phyloP scores from a whole-genome alignment of 2,329 filamentous ascomycete genomes.

The Ascocoryne sarcoides region DNA sequence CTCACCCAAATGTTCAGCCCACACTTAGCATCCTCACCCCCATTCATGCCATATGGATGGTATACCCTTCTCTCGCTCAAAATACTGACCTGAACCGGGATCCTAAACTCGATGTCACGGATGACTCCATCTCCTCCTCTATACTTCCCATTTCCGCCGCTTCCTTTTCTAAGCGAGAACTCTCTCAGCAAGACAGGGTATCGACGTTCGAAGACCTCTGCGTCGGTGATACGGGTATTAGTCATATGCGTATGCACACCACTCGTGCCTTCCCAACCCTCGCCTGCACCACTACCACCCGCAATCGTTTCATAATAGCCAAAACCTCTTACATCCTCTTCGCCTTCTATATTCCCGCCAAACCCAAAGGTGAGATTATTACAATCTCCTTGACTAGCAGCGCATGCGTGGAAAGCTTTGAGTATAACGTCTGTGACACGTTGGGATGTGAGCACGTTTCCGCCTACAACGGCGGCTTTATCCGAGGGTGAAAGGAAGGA shows the following conservation, averaged over 20 bases:
- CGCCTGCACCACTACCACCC: conserved; percentile 66
- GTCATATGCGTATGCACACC: conserved; percentile 67
- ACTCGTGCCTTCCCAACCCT: conserved; percentile 61
- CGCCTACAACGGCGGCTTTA: conserved; percentile 72
- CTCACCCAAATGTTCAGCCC: conserved; percentile 85
- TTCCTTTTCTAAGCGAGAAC: conserved; percentile 56
- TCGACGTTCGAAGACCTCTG: conserved; percentile 68
- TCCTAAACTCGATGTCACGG: conserved; percentile 72
- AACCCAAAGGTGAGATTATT: conserved; percentile 84
- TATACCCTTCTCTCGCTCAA: conserved; percentile 69
- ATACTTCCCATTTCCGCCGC: conserved; percentile 57
- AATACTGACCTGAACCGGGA: conserved; percentile 70
- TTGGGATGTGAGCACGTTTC: conserved; percentile 73
- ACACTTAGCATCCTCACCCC: conserved; percentile 68
- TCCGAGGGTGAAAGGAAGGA: conserved; percentile 68
- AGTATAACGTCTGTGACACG: conserved; percentile 78
- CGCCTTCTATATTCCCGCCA: conserved; percentile 53
- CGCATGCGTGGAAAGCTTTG: conserved; percentile 70
- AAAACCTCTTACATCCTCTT: conserved; percentile 62
- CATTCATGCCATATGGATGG: conserved; percentile 72
- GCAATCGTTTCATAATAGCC: conserved; percentile 85
- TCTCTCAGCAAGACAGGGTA: conserved; percentile 67
- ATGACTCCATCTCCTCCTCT: conserved; percentile 69
- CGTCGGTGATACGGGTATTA: conserved; percentile 75
- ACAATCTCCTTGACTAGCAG: conserved; percentile 70